Base-by-base conservation (phyloP, 2,329 filamentous ascomycete species). In the Phialophora chinensis region DNA sequence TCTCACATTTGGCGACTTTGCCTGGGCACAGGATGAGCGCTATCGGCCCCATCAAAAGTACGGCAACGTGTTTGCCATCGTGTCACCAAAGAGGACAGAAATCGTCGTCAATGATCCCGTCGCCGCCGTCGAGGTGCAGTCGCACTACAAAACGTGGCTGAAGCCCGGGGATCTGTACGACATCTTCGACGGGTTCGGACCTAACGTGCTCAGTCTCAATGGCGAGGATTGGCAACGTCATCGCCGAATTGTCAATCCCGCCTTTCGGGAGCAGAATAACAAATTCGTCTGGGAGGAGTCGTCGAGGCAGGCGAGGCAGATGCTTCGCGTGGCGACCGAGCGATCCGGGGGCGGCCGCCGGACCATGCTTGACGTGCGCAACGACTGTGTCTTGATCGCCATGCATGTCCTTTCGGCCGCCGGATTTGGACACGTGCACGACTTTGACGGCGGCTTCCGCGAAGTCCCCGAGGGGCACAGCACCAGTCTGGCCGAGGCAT, bases 231-330 rank as follows among this genome's bases (percentile, higher is more conserved):
- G 81, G 81, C 69, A 76, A n/a, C 76, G 79, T 31, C 81, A 83
- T 62, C 76, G 81, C 10, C 78, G 77, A 57, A 73, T 82, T 25
- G 79, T 77, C 3, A 77, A 78, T 3, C 75, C 79, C 0, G 75
- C 77, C 5, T 83, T 84, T 72, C 82, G 79, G 50, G 81, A 84
- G 65, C 75, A 77, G 49, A 79, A 77, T 47, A 80, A 77, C 38
- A 67, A 67, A 4, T 66, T 78, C 3, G 81, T 83, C 2, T 81
- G 79, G 79, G 61, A 71, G 4, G 77, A 79, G 66, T 71, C 76
- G 14, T 58, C 77, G 12, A 67, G 66, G 1, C 78, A 80, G 65
- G 70, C 74, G 0, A 64, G 56, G 7, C 73, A 76, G 27, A 77
- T 80, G 77, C 55, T 75, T 1, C 29, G 35, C 44, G 71, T 52